These are phyloP conservation scores for Lichenothelia convexa DNA, from an alignment of 495 filamentous ascomycete genomes.

Conservation along the genomic window DNA sequence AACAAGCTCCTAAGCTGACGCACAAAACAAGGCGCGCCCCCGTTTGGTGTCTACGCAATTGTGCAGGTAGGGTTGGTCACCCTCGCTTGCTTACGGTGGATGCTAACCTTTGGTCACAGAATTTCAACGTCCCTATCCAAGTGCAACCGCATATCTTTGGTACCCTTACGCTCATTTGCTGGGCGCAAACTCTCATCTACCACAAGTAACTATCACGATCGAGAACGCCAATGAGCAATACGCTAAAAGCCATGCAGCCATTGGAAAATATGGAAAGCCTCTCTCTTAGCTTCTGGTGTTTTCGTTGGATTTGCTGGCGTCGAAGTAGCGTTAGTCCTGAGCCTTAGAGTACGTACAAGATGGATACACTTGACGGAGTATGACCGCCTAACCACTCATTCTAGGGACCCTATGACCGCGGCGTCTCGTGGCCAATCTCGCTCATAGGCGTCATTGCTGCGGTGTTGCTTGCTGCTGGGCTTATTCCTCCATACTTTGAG, in stretches of 20 bases:
- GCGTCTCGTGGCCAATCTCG: slow-evolving; percentile 36
- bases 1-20: slow-evolving; percentile 1
- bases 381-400: too few species aligned
- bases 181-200: slow-evolving; percentile 49
- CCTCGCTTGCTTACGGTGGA: slow-evolving; percentile 1
- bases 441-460: slow-evolving; percentile 42
- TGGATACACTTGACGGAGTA: neutral
- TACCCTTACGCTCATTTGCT: slow-evolving; percentile 42
- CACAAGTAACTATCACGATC: slow-evolving; percentile 28
- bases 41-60: slow-evolving; percentile 36
- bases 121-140: slow-evolving; percentile 59
- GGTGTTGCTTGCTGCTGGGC: slow-evolving; percentile 37
- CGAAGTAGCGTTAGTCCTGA: slow-evolving; percentile 44
- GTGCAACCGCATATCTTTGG: slow-evolving; percentile 58
- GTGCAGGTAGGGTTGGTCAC: slow-evolving; percentile 22
- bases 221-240: neutral
- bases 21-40: slow-evolving; percentile 30
- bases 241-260: slow-evolving; percentile 18
- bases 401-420: slow-evolving; percentile 34
- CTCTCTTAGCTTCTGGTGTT: slow-evolving; percentile 22
- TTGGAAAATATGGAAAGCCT: slow-evolving; percentile 33
- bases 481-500: slow-evolving; percentile 56
- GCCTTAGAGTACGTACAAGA: slow-evolving; percentile 34
- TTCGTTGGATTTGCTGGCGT: slow-evolving; percentile 34
- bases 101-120: slow-evolving; percentile 17